These are phyloP conservation scores for Aspergillus vadensis DNA, from an alignment of 2,329 filamentous ascomycete species.

Conservation along the genomic window DNA sequence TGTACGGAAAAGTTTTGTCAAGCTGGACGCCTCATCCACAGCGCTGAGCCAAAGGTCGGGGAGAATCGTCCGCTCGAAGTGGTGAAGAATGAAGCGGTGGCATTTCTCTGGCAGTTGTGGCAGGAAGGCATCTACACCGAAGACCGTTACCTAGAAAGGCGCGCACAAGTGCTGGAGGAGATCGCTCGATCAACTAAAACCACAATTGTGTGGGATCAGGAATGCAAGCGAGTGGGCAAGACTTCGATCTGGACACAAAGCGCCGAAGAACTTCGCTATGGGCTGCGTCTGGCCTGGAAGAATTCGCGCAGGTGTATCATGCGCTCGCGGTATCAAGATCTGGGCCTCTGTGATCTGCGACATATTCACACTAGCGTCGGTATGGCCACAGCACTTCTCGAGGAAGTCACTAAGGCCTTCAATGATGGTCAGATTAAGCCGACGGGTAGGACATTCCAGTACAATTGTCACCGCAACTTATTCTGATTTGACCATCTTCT, in stretches of 20 bases:
- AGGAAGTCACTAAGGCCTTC: neutral
- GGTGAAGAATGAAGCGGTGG: neutral
- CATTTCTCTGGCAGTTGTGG: neutral
- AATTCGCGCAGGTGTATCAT: constrained; percentile 9
- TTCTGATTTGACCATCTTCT: neutral
- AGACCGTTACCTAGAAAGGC: neutral
- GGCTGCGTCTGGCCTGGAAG: constrained; percentile 3
- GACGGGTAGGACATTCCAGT: neutral
- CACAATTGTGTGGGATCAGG: neutral
- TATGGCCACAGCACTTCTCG: neutral
- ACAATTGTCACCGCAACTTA: too few relatives aligned
- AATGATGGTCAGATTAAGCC: constrained; percentile 6
- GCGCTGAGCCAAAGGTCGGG: constrained; percentile 2
- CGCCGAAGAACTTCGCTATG: neutral
- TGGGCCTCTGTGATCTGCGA: constrained; percentile 6
- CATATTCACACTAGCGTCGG: neutral
- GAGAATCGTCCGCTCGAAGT: constrained; percentile 1
- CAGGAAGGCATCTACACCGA: constrained; percentile 7
- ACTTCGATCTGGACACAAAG: constrained; percentile 3
- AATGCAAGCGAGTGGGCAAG: neutral
- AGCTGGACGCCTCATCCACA: constrained; percentile 1
- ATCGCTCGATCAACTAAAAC: neutral
- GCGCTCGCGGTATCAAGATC: constrained; percentile 1
- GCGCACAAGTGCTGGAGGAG: neutral
- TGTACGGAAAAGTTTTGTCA: constrained; percentile 2